These are phyloP conservation scores for Triticum turgidum DNA, from an alignment of 176 grass and related monocot genomes.

Conservation along the genomic window DNA sequence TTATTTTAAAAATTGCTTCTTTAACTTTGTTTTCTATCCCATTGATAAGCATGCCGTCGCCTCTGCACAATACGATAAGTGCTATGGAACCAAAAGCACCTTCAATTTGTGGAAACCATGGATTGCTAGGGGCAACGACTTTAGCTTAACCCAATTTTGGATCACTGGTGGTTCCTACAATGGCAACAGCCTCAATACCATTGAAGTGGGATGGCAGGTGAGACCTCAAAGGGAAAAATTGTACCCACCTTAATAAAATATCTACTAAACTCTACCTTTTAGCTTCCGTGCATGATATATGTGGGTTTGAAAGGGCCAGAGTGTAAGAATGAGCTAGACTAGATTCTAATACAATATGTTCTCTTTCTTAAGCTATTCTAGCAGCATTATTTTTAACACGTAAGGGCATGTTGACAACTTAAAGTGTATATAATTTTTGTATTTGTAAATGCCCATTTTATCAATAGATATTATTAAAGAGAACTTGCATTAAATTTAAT, in stretches of 20 bases:
- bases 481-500: not conserved
- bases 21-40: not conserved
- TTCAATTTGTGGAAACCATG: not conserved
- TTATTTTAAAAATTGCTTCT: not conserved
- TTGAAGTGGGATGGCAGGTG: not conserved
- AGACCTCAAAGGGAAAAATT: not conserved
- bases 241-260: not conserved
- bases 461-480: not conserved
- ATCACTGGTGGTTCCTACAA: not conserved
- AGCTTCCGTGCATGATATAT: not conserved
- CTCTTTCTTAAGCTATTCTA: not conserved
- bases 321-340: not conserved
- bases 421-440: too few species aligned
- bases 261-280: not conserved
- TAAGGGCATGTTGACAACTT: too few species aligned
- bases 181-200: not conserved
- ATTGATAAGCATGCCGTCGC: not conserved
- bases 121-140: not conserved
- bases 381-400: not conserved
- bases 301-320: not conserved
- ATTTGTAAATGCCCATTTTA: not conserved
- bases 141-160: not conserved
- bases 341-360: not conserved
- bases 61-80: not conserved
- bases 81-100: not conserved